Percentiles rank a stretch among this genome's conserved stretches.
Evolutionary conservation across 352 stramenopile species (phyloP).

Genomic region (Globisporangium lucens): DNA sequence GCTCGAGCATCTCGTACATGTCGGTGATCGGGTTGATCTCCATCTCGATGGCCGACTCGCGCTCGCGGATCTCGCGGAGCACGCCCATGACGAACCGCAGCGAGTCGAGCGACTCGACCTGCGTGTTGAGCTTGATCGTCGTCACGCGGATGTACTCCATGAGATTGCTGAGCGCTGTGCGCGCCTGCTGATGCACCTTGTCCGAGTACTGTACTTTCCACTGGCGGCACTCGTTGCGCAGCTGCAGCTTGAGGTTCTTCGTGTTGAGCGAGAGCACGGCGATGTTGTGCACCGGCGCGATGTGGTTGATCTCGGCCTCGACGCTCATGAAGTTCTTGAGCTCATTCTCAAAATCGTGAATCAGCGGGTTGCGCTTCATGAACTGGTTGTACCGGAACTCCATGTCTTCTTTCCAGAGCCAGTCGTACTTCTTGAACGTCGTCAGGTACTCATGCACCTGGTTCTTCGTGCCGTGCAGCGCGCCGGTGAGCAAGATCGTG

Average conservation of each 20-base stretch:
- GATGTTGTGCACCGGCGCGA: slow-evolving; percentile 83
- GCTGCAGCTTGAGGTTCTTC: slow-evolving; percentile 85
- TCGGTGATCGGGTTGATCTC: slow-evolving; percentile 86
- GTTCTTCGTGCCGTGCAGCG: slow-evolving; percentile 82
- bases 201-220: slow-evolving; percentile 88
- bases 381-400: slow-evolving; percentile 85
- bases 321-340: slow-evolving; percentile 81
- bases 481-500: slow-evolving; percentile 79
- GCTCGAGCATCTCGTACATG: slow-evolving; percentile 90
- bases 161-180: slow-evolving; percentile 54
- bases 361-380: slow-evolving; percentile 73
- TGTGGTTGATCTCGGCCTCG: slow-evolving; percentile 72
- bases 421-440: slow-evolving; percentile 88
- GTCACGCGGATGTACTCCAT: slow-evolving; percentile 83
- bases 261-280: slow-evolving; percentile 83
- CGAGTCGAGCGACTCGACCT: slow-evolving; percentile 69
- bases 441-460: slow-evolving; percentile 80
- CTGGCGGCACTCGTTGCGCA: slow-evolving; percentile 80
- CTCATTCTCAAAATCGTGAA: slow-evolving; percentile 83
- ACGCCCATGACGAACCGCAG: slow-evolving; percentile 84
- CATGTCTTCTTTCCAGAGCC: slow-evolving; percentile 90
- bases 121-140: slow-evolving; percentile 57
- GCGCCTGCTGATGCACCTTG: slow-evolving; percentile 75
- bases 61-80: slow-evolving; percentile 80
- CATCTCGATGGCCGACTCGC: slow-evolving; percentile 87